phyloP scores from a whole-genome alignment of 169 alveolate species.

The Plasmodium berghei region DNA sequence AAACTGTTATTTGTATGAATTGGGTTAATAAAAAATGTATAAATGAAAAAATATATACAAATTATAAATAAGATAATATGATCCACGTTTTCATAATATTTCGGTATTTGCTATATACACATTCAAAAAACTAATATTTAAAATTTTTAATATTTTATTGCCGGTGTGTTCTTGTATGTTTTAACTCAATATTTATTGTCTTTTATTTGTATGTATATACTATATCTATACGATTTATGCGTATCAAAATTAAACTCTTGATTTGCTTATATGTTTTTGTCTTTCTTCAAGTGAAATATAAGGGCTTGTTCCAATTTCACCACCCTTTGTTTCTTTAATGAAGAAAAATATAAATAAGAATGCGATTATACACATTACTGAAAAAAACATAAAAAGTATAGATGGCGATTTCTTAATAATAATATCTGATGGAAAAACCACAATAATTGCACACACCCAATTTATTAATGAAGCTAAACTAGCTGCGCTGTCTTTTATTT shows the following conservation, averaged over 20 bases:
- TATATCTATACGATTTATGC: not conserved
- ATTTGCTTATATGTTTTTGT: conserved; percentile 25
- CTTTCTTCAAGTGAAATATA: conserved; percentile 52
- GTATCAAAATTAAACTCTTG: conserved; percentile 14
- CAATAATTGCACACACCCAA: conserved; percentile 85
- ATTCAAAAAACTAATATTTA: too few relatives aligned
- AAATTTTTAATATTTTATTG: too few relatives aligned
- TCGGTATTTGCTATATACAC: too few relatives aligned
- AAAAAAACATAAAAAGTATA: conserved; percentile 80
- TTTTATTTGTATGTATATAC: not conserved
- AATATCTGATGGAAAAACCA: conserved; percentile 86
- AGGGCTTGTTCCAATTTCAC: conserved; percentile 82
- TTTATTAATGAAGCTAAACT: conserved; percentile 86
- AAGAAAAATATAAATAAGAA: conserved; percentile 80
- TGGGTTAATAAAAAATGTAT: too few relatives aligned
- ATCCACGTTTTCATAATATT: too few relatives aligned
- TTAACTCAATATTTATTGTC: not conserved
- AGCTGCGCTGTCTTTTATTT: conserved; percentile 88
- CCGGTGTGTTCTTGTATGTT: too few relatives aligned
- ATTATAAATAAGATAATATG: too few relatives aligned
- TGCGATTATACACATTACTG: conserved; percentile 80
- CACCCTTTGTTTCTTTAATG: conserved; percentile 89
- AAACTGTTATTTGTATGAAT: too few relatives aligned
- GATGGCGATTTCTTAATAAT: conserved; percentile 79
- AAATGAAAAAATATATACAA: too few relatives aligned